phyloP scores from a whole-genome alignment of 129 eudicot genomes.

The Artemisia annua region DNA sequence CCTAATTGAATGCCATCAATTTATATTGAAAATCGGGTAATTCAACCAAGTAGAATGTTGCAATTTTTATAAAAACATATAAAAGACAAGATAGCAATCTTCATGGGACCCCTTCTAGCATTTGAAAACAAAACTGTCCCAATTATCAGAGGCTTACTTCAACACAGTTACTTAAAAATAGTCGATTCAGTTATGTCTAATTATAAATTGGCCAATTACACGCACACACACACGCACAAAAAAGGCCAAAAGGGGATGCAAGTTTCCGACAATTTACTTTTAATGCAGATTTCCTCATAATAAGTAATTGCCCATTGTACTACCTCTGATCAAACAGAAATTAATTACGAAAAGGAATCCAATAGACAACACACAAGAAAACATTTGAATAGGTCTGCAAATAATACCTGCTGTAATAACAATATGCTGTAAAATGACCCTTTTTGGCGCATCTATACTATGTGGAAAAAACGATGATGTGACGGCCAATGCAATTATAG shows the following conservation, averaged over 20 bases:
- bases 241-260: too few species aligned
- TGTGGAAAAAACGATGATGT: conserved; percentile 80
- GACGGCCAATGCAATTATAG: conserved; percentile 69
- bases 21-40: background rate
- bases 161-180: too few species aligned
- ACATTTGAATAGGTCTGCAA: background rate
- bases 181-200: too few species aligned
- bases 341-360: too few species aligned
- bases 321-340: conserved; percentile 1
- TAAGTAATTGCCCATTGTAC: background rate
- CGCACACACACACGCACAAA: too few species aligned
- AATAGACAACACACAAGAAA: background rate
- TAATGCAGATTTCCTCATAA: too few species aligned
- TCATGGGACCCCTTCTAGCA: background rate
- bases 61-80: background rate
- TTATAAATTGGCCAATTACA: too few species aligned
- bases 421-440: conserved; percentile 75
- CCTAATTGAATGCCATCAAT: background rate
- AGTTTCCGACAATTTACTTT: too few species aligned
- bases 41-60: too few species aligned
- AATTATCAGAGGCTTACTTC: too few species aligned
- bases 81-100: background rate
- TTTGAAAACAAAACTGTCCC: too few species aligned
- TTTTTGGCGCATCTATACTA: conserved; percentile 75
- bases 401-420: conserved; percentile 57